A percentile compares a stretch with the other conserved stretches of the same genome.
Evolutionary conservation across 306 rosid species (phyloP).

Genomic region (Oxytropis ochrocephala): DNA sequence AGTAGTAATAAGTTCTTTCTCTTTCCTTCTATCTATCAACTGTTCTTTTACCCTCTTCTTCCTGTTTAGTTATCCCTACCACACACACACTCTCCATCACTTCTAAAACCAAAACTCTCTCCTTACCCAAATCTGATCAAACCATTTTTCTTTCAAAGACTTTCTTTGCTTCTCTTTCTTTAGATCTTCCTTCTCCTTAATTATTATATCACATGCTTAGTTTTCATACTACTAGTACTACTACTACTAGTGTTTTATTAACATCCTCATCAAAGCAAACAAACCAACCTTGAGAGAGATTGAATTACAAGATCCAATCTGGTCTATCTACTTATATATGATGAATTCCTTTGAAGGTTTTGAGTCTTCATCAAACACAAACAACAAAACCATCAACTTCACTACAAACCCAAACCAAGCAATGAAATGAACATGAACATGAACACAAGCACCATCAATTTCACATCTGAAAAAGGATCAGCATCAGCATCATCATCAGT

Average conservation of each 20-base stretch:
- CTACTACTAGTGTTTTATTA: too few relatives aligned
- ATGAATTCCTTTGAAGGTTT: slow-evolving; percentile 32
- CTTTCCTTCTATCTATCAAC: slow-evolving; percentile 14
- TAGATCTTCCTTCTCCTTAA: background rate
- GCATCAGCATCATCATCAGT: background rate
- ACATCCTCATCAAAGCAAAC: too few relatives aligned
- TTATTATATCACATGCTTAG: background rate
- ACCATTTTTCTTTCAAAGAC: too few relatives aligned
- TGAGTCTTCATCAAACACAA: slow-evolving; percentile 17
- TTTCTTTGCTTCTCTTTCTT: background rate
- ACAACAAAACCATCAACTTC: background rate
- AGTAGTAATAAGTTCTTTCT: background rate
- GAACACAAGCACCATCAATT: background rate
- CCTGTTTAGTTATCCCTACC: slow-evolving; percentile 14
- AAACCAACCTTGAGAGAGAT: background rate
- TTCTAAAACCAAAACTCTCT: background rate
- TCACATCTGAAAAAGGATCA: background rate
- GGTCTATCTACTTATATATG: background rate
- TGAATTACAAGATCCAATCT: background rate
- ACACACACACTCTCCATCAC: background rate
- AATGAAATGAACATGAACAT: too few relatives aligned
- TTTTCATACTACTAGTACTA: too few relatives aligned
- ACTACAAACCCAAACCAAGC: slow-evolving; percentile 2
- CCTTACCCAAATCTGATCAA: background rate
- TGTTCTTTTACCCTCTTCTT: slow-evolving; percentile 29